These are phyloP conservation scores for Hylodesmum podocarpum DNA, from an alignment of 306 rosid genomes.

Conservation along the genomic window DNA sequence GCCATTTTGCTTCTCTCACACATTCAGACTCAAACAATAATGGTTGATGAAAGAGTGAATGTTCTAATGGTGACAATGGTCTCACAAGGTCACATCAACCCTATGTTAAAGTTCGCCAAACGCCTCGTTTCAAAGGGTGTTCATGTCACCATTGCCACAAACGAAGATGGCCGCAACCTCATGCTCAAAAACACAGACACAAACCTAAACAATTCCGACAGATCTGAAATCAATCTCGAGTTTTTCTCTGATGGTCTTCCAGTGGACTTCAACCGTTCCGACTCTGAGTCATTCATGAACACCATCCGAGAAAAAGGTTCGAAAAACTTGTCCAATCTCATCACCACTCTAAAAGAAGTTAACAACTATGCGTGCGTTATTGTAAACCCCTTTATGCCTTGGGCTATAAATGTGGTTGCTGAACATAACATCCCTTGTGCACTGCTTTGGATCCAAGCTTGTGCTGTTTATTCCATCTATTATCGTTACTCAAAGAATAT, in stretches of 20 bases:
- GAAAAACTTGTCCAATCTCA: slow-evolving; percentile 39
- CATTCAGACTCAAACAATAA: slow-evolving; percentile 21
- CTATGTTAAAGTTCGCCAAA: slow-evolving; percentile 49
- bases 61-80: slow-evolving; percentile 49
- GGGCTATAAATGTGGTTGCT: slow-evolving; percentile 37
- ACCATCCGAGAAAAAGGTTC: slow-evolving; percentile 29
- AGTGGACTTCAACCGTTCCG: slow-evolving; percentile 43
- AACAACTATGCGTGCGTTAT: slow-evolving; percentile 37
- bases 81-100: slow-evolving; percentile 62
- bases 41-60: background rate
- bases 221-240: slow-evolving; percentile 27
- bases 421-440: slow-evolving; percentile 52
- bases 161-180: slow-evolving; percentile 32
- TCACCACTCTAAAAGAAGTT: slow-evolving; percentile 19
- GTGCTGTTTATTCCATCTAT: slow-evolving; percentile 46
- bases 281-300: background rate
- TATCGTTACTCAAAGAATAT: slow-evolving; percentile 36
- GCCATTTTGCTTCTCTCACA: background rate
- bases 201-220: background rate
- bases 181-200: slow-evolving; percentile 15
- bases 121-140: slow-evolving; percentile 45
- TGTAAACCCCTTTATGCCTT: slow-evolving; percentile 52
- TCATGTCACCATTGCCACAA: slow-evolving; percentile 46
- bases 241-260: slow-evolving; percentile 61
- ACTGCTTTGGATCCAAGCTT: slow-evolving; percentile 63